A percentile compares a stretch with the other conserved stretches of the same genome.
Conservation (phyloP, 2,329 filamentous ascomycete species). For the Fusarium napiforme region DNA sequence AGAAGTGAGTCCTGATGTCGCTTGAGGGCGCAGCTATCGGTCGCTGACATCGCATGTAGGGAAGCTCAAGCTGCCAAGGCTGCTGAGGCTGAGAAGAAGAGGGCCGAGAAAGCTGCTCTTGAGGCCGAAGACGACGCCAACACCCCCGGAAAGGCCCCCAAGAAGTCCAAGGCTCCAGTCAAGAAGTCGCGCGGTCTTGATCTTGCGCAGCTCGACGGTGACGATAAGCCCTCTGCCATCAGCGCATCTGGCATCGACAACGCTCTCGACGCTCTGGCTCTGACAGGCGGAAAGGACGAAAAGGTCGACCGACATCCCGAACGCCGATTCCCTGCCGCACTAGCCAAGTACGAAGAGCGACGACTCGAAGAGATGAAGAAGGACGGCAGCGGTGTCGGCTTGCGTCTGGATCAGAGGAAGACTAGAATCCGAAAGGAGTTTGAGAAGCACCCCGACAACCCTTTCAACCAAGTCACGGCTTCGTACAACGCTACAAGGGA, state of each 20-base stretch:
- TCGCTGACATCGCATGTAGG: constrained; percentile 40
- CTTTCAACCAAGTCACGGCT: constrained; percentile 86
- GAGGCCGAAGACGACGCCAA: constrained; percentile 83
- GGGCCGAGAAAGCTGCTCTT: constrained; percentile 88
- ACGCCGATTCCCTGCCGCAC: constrained; percentile 86
- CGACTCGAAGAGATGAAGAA: constrained; percentile 85
- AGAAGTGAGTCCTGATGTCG: constrained; percentile 75
- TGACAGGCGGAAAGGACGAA: constrained; percentile 66
- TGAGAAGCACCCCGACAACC: constrained; percentile 93
- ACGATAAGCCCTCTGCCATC: constrained; percentile 69
- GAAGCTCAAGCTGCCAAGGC: constrained; percentile 69
- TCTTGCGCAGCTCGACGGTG: constrained; percentile 77
- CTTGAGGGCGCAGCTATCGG: neutral
- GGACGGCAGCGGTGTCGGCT: constrained; percentile 76
- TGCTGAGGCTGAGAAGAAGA: constrained; percentile 87
- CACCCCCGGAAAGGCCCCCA: constrained; percentile 68
- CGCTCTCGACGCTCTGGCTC: constrained; percentile 84
- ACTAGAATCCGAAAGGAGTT: constrained; percentile 91
- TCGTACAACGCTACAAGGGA: constrained; percentile 82
- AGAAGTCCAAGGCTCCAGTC: constrained; percentile 73
- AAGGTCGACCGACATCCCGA: constrained; percentile 93
- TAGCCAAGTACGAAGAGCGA: constrained; percentile 82
- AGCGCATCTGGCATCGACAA: constrained; percentile 93
- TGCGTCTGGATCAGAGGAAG: constrained; percentile 85
- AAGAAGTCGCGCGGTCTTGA: constrained; percentile 80